Percentiles rank a stretch among this genome's conserved stretches.
phyloP scores from a whole-genome alignment of 148 eudicot species.

The Rhododendron henanense region DNA sequence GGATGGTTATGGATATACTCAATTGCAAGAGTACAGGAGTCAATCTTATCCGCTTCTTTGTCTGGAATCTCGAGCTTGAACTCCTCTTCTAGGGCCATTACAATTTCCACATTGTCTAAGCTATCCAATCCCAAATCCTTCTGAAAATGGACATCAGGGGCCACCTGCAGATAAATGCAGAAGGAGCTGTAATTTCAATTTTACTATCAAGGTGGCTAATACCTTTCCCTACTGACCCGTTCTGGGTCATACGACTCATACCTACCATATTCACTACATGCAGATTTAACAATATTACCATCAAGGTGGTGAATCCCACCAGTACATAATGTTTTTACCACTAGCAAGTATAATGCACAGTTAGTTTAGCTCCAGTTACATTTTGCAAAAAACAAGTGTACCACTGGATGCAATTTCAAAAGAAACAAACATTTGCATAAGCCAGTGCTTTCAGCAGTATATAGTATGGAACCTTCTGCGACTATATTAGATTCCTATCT shows the following conservation, averaged over 20 bases:
- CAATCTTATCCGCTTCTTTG: slow-evolving; percentile 81
- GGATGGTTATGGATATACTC: slow-evolving; percentile 85
- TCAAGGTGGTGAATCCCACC: not conserved
- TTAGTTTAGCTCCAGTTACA: not conserved
- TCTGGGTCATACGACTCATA: not conserved
- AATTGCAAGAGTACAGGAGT: slow-evolving; percentile 65
- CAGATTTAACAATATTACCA: not conserved
- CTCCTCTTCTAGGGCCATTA: slow-evolving; percentile 84
- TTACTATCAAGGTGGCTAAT: not conserved
- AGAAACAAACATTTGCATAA: not conserved
- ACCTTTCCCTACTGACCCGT: not conserved
- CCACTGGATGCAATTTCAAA: not conserved
- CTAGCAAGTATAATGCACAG: not conserved
- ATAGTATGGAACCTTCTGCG: not conserved
- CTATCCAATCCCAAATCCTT: slow-evolving; percentile 43
- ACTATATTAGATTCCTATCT: not conserved
- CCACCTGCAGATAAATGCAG: slow-evolving; percentile 21
- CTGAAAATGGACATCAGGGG: slow-evolving; percentile 36
- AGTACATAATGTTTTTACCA: not conserved
- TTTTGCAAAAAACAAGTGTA: not conserved
- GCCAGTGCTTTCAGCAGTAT: not conserved
- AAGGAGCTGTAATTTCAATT: not conserved
- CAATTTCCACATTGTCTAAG: slow-evolving; percentile 40
- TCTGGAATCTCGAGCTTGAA: slow-evolving; percentile 90
- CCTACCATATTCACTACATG: not conserved